Base-by-base conservation (phyloP, 1,284 basidiomycete species). In the Sphaerobolus stellatus region DNA sequence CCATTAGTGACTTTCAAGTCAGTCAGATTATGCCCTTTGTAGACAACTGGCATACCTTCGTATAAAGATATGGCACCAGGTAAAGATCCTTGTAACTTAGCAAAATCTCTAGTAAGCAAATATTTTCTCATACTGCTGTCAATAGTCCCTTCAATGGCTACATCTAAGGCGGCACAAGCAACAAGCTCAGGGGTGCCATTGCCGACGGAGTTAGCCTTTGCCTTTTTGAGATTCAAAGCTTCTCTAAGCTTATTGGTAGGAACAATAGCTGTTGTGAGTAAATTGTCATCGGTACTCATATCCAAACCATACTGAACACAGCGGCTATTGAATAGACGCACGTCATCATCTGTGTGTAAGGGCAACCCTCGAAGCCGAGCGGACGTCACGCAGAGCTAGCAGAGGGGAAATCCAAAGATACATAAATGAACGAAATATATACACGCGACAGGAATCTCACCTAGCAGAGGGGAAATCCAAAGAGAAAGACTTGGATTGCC, bases 1-100 rank as follows among this genome's bases (percentile, higher is more conserved):
- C 66, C 67, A 59, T 71, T 71, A 0, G 66, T 66, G 14, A 72
- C 61, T 1, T 61, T 61, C 0, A 72, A 55, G 4, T 70, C 66
- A 1, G 65, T 68, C 1, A 71, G 13, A 41, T 71, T 72, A 2
- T 49, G 28, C 0, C 13, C 14, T 0, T 54, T 25, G 1, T 71
- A 30, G 20, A 69, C 63, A 1, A 71, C 61, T 4, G 68, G 67
- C 67, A 71, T 71, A 0, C 67, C 64, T 14, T 49, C 53, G 34
- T 25, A 31, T 28, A 50, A 28, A 14, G 24, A n/a, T 24, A 13
- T 22, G 40, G 7, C 28, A 5, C 53, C 4, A 14, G n/a, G 45
- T 30, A 40, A 16, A 1, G 2, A 18, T 2, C 18, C 14, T 53
- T 31, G 22, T n/a, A 22, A 11, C 16, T 46, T 24, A 8, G 33